Percentiles rank a stretch among this genome's conserved stretches.
Conservation (phyloP, 306 rosid species). For the Fragaria vesca region DNA sequence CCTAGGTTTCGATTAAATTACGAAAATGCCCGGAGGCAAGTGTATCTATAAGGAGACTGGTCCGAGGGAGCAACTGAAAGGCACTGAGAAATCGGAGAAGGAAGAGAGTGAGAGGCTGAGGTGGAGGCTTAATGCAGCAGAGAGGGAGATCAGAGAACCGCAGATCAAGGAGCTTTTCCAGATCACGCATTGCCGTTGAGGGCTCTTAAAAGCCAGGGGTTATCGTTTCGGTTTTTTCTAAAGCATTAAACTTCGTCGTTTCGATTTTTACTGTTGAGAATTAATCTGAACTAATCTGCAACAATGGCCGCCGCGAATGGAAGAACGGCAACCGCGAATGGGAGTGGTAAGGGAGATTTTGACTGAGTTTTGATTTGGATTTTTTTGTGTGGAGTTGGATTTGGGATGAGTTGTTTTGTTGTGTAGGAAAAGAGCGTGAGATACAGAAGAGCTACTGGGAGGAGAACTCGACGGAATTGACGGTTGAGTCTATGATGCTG, state of each 20-base stretch:
- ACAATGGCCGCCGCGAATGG: slow-evolving; percentile 10
- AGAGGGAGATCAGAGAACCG: slow-evolving; percentile 61
- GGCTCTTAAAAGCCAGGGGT: slow-evolving; percentile 37
- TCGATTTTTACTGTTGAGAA: too few relatives aligned
- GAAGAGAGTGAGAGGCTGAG: slow-evolving; percentile 3
- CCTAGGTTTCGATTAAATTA: neutral
- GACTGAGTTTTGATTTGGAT: neutral
- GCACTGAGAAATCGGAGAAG: slow-evolving; percentile 3
- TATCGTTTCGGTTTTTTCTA: too few relatives aligned
- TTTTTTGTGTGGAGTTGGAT: neutral
- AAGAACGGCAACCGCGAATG: neutral
- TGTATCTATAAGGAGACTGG: neutral
- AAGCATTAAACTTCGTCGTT: too few relatives aligned
- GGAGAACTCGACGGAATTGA: slow-evolving; percentile 62
- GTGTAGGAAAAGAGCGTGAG: slow-evolving; percentile 54
- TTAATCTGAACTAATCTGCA: neutral
- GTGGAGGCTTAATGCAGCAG: slow-evolving; percentile 53
- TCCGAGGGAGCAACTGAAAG: neutral
- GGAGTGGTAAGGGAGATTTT: slow-evolving; percentile 4
- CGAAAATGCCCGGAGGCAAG: neutral
- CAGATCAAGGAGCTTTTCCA: slow-evolving; percentile 86
- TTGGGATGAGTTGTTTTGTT: neutral
- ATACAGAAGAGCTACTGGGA: slow-evolving; percentile 80
- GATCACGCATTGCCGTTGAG: slow-evolving; percentile 76
- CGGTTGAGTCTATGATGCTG: slow-evolving; percentile 92